A percentile compares a stretch with the other conserved stretches of the same genome.
Conservation (phyloP, 2,329 filamentous ascomycete species). For the Purpureocillium takamizusanense region DNA sequence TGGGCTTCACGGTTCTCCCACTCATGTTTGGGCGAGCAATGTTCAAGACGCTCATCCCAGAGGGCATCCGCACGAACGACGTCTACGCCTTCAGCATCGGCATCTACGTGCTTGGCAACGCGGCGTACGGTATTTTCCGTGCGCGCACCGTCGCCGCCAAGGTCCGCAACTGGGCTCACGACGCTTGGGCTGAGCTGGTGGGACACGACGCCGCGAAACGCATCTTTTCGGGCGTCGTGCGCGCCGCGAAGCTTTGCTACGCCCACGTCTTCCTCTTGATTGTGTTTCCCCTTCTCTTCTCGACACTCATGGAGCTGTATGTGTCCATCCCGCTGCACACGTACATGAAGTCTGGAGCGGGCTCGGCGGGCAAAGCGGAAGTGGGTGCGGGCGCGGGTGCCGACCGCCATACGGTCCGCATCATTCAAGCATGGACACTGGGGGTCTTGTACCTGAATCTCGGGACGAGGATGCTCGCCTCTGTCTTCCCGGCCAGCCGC, state of each 20-base stretch:
- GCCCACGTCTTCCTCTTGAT: slow-evolving; percentile 66
- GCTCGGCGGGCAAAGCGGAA: slow-evolving; percentile 14
- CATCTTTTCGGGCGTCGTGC: slow-evolving; percentile 17
- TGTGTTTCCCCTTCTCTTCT: slow-evolving; percentile 73
- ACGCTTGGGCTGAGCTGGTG: slow-evolving; percentile 12
- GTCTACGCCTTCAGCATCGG: slow-evolving; percentile 94
- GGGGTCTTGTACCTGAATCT: slow-evolving; percentile 87
- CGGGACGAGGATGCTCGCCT: slow-evolving; percentile 56
- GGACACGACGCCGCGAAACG: slow-evolving; percentile 13
- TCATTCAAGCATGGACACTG: slow-evolving; percentile 90
- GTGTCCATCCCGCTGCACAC: slow-evolving; percentile 80
- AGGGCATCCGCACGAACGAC: slow-evolving; percentile 73
- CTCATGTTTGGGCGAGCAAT: slow-evolving; percentile 75
- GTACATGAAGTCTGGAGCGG: slow-evolving; percentile 45
- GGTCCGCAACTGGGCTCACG: slow-evolving; percentile 19
- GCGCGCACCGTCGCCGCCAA: slow-evolving; percentile 27
- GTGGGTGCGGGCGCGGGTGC: slow-evolving; percentile 13
- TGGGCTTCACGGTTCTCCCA: slow-evolving; percentile 77
- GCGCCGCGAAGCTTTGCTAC: slow-evolving; percentile 51
- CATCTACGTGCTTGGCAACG: slow-evolving; percentile 66
- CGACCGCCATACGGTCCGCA: slow-evolving; percentile 60
- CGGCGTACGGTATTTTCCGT: slow-evolving; percentile 53
- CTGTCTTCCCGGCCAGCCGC: slow-evolving; percentile 60
- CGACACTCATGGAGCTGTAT: slow-evolving; percentile 79
- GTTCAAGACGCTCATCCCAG: slow-evolving; percentile 64